A percentile compares a stretch with the other conserved stretches of the same genome.
These are phyloP conservation scores for Dryas octopetala DNA, from an alignment of 306 rosid species.

Conservation along the genomic window DNA sequence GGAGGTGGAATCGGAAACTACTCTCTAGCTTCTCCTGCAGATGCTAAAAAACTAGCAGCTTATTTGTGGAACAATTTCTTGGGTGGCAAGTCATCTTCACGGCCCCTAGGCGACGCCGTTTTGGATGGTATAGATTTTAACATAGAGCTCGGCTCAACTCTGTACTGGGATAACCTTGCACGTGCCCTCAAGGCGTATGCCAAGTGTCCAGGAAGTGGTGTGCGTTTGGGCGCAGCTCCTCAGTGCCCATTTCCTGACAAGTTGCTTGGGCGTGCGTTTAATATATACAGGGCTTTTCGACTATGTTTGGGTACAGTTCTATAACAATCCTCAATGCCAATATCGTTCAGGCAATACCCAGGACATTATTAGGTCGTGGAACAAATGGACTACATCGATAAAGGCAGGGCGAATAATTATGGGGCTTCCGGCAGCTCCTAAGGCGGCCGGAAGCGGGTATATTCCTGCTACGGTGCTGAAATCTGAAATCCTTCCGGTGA, in stretches of 20 bases:
- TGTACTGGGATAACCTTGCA: conserved; percentile 49
- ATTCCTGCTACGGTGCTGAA: conserved; percentile 54
- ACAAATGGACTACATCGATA: conserved; percentile 44
- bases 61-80: conserved; percentile 70
- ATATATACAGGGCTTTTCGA: conserved; percentile 57
- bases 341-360: conserved; percentile 46
- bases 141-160: conserved; percentile 58
- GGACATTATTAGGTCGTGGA: conserved; percentile 58
- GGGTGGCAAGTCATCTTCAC: conserved; percentile 53
- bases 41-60: conserved; percentile 46
- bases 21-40: conserved; percentile 48
- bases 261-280: conserved; percentile 46
- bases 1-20: conserved; percentile 66
- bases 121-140: conserved; percentile 77
- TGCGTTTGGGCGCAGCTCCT: conserved; percentile 71
- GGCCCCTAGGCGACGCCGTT: conserved; percentile 69
- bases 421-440: conserved; percentile 61
- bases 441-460: conserved; percentile 64
- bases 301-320: conserved; percentile 56
- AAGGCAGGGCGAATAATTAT: conserved; percentile 37
- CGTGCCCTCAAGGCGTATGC: conserved; percentile 33
- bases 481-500: conserved; percentile 49
- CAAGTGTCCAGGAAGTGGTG: conserved; percentile 1
- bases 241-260: conserved; percentile 77
- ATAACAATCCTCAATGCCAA: conserved; percentile 38